Evolutionary conservation across 2,329 filamentous ascomycete genomes (phyloP).

Genomic region (Ambrosiella beaveri): DNA sequence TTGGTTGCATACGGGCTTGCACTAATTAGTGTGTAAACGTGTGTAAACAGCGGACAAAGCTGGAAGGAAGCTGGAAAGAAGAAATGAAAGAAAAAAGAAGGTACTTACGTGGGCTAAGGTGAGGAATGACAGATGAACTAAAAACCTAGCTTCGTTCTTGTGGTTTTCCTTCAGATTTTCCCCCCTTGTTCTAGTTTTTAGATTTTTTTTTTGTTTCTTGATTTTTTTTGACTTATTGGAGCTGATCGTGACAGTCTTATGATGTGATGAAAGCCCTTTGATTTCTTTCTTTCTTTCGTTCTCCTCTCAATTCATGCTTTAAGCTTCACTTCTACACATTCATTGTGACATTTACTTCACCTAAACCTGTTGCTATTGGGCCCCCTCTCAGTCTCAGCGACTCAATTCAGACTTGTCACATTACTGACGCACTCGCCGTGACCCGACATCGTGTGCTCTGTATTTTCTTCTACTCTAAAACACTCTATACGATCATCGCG

Average conservation of each 20-base stretch:
- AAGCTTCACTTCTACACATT: too few relatives aligned
- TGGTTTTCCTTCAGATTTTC: not conserved
- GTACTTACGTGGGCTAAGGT: not conserved
- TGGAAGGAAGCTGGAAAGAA: not conserved
- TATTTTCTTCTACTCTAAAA: not conserved
- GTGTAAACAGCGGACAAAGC: not conserved
- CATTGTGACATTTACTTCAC: too few relatives aligned
- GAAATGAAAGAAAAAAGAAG: not conserved
- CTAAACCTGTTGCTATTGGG: too few relatives aligned
- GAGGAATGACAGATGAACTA: not conserved
- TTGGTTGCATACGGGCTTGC: too few relatives aligned
- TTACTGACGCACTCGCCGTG: not conserved
- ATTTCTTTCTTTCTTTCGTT: conserved; percentile 1
- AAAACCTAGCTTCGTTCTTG: not conserved
- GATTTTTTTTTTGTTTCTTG: not conserved
- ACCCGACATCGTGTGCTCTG: not conserved
- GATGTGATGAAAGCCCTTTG: not conserved
- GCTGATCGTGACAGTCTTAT: not conserved
- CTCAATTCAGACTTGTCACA: not conserved
- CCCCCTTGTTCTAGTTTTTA: not conserved
- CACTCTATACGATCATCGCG: not conserved
- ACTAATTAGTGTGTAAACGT: not conserved
- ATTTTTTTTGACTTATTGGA: not conserved
- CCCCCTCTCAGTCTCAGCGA: too few relatives aligned
- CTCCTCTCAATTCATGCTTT: too few relatives aligned